These are phyloP conservation scores for Mycena filopes DNA, from an alignment of 768 basidiomycete species.

Conservation along the genomic window DNA sequence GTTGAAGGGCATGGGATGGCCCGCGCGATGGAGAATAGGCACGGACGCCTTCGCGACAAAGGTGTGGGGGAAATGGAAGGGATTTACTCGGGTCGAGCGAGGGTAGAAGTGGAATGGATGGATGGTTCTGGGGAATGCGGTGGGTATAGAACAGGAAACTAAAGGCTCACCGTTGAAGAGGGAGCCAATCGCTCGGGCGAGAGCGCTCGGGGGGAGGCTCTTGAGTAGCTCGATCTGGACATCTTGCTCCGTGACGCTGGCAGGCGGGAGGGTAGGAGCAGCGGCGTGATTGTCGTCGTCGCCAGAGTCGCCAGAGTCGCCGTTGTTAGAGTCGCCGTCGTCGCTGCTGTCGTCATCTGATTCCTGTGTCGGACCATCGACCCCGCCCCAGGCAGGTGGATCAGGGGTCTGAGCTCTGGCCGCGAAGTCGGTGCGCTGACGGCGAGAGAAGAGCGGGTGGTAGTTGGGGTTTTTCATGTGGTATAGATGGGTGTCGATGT, in stretches of 20 bases:
- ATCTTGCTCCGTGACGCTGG: neutral
- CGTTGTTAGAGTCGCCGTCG: no score
- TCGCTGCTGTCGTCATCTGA: neutral
- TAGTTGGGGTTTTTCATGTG: constrained; percentile 1
- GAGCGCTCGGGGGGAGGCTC: neutral
- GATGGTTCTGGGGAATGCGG: no score
- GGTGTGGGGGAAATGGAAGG: no score
- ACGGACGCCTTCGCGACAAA: no score
- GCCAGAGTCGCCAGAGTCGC: no score
- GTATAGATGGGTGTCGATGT: neutral
- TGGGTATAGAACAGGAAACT: no score
- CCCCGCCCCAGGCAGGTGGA: constrained; percentile 3
- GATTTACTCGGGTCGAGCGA: no score
- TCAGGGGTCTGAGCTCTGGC: neutral
- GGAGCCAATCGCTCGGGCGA: neutral
- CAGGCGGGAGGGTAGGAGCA: neutral
- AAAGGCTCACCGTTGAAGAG: no score
- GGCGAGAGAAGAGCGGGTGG: neutral
- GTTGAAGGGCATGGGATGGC: no score
- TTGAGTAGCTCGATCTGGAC: neutral
- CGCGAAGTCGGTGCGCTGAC: neutral
- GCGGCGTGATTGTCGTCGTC: no score
- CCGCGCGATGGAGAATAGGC: no score
- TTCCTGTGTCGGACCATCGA: neutral
- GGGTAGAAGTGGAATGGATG: no score